phyloP scores from a whole-genome alignment of 1,284 basidiomycete species.

The Anthracocystis walkeri region DNA sequence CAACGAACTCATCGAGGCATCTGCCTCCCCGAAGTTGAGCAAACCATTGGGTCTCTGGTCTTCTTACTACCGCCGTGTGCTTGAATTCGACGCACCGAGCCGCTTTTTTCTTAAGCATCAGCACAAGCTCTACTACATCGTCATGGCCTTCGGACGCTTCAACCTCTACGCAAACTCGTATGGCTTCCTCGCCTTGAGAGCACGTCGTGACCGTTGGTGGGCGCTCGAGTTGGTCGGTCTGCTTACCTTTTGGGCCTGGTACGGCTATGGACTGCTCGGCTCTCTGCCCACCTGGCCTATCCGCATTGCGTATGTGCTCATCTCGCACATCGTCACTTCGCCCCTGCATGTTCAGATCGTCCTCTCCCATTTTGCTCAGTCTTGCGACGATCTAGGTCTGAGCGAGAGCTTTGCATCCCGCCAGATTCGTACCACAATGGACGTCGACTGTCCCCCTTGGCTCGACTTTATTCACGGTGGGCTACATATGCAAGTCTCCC shows the following conservation, averaged over 20 bases:
- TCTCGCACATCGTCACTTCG: conserved; percentile 83
- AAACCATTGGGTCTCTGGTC: conserved; percentile 77
- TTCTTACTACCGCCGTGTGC: conserved; percentile 91
- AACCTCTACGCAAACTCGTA: conserved; percentile 95
- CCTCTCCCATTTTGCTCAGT: conserved; percentile 96
- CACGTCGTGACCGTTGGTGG: conserved; percentile 69
- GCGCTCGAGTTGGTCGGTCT: conserved; percentile 77
- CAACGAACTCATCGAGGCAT: not conserved
- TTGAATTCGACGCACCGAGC: conserved; percentile 82
- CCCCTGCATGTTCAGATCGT: conserved; percentile 86
- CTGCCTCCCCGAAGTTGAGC: not conserved
- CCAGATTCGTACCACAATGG: conserved; percentile 94
- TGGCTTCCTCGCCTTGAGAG: conserved; percentile 76
- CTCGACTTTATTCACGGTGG: conserved; percentile 93
- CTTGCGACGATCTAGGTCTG: conserved; percentile 89
- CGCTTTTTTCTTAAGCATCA: conserved; percentile 81
- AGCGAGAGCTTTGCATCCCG: conserved; percentile 90
- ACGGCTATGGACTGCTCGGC: conserved; percentile 74
- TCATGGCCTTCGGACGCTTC: conserved; percentile 92
- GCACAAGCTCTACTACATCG: conserved; percentile 91
- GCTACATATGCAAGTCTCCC: conserved; percentile 92
- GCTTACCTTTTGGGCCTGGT: conserved; percentile 84
- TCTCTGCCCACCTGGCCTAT: conserved; percentile 79
- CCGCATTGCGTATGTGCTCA: conserved; percentile 78
- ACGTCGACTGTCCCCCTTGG: conserved; percentile 86